Conservation (phyloP, 176 grass and related monocot species). For the bread wheat (Triticum aestivum) region IWGSC_CS_RefSeq_v2.1 NC_057805.1:295345861-295346360, state of each 20-base stretch:
- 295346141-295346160: not conserved
- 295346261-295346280: too few relatives aligned
- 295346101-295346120: not conserved
- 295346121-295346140: not conserved
- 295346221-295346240: too few relatives aligned
- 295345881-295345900: not conserved
- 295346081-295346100: not conserved
- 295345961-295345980: too few relatives aligned
- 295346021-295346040: not conserved
- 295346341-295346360: too few relatives aligned
- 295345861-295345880: not conserved
- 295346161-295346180: not conserved
- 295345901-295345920: not conserved
- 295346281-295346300: too few relatives aligned
- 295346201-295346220: too few relatives aligned
- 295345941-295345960: not conserved
- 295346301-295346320: too few relatives aligned
- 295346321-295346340: too few relatives aligned
- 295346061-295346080: slow-evolving; percentile 6
- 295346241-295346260: too few relatives aligned
- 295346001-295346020: not conserved
- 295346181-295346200: not conserved
- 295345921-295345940: slow-evolving; percentile 14
- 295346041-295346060: too few relatives aligned
- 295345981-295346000: not conserved